Base-by-base conservation (phyloP, 768 basidiomycete species). In the Boletus subparvulus region DNA sequence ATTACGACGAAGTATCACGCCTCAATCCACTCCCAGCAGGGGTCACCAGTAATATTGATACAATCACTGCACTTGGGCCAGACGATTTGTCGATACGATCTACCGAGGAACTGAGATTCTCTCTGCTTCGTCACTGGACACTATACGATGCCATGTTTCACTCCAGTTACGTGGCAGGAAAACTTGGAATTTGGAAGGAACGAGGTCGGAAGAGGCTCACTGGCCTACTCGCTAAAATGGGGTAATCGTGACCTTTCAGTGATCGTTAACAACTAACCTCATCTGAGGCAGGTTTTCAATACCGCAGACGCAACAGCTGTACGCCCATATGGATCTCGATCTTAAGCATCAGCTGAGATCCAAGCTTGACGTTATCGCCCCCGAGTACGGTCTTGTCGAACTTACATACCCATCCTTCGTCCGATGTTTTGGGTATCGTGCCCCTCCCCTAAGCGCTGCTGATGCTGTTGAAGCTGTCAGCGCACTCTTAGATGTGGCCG, bases 101-200 rank as follows among this genome's bases (percentile, higher is more conserved):
- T 40, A 86, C 85, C 33, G 93, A 95, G 50, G 97, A 99, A 72
- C 77, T 98, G 52, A 82, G 97, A 26, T 98, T 99, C 71, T 94
- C 88, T 75, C 81, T 98, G 52, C 94, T 95, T 69, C 82, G 96
- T 54, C 97, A 98, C 75, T 99, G 97, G 97, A 98, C 90, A 32
- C 74, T 99, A 45, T 98, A 98, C 68, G 97, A 99, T 67, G 87
- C 95, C 12, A 98, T 99, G 97, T 87, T 88, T 65, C 96, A 99
- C 71, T 97, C 94, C 4, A 91, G 90, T 55, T 99, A 98, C 65
- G 88, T 99, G 17, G 95, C 94, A 8, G 88, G 91, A 49, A 94
- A 93, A 71, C 80, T 99, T 56, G 94, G 94, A 4, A 92, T 96
- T 53, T 98, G 97, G 97, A 94, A 90, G 67, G 96, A 98, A 70